Evolutionary conservation across 164 flowering plant species (phyloP), one percentile per base, ranked within the genome.

Genomic region (Aristolochia fimbriata): DNA sequence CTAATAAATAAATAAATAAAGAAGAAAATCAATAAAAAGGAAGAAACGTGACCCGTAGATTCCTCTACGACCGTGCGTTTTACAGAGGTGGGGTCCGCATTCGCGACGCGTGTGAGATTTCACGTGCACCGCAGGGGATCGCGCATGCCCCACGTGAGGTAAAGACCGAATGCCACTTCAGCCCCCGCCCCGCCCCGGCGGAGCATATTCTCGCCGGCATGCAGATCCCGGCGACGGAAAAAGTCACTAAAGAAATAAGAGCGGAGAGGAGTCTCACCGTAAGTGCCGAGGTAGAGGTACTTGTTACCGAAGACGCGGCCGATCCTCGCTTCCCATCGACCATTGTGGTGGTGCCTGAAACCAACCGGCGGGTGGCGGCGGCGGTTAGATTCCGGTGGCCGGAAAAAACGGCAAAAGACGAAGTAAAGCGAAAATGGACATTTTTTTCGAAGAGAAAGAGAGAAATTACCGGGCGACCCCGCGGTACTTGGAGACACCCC

Each of bases 391-490:
- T 24, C 47, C 51, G 25, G 25, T 14, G 21, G 22, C 45, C 51
- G 55, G 52, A 23, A 45, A 23, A 45, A 70, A 46, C 17, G 60
- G 20, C 51, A 49, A 20, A 27, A 27, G 21, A 11, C 6, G 6
- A 17, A 49, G 3, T 49, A 6, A 49, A 49, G n/a, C 20, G 16
- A 27, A 5, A 27, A 15, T 2, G n/a, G 21, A 15, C 14, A 13
- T n/a, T n/a, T n/a, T n/a, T n/a, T n/a, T n/a, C n/a, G n/a, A n/a
- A n/a, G n/a, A 16, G 30, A 6, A 24, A 12, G 12, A 15, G 17
- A n/a, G n/a, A n/a, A n/a, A n/a, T n/a, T 74, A 89, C 98, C 90
- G 82, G 0, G 99, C 99, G 14, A 94, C 99, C 14, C 99, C 99
- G 3, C 99, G 85, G 53, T 94, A 94, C 62, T 91, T 88, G 4